Conservation (phyloP, 306 rosid genomes). For the Sicyos baderoa region DNA sequence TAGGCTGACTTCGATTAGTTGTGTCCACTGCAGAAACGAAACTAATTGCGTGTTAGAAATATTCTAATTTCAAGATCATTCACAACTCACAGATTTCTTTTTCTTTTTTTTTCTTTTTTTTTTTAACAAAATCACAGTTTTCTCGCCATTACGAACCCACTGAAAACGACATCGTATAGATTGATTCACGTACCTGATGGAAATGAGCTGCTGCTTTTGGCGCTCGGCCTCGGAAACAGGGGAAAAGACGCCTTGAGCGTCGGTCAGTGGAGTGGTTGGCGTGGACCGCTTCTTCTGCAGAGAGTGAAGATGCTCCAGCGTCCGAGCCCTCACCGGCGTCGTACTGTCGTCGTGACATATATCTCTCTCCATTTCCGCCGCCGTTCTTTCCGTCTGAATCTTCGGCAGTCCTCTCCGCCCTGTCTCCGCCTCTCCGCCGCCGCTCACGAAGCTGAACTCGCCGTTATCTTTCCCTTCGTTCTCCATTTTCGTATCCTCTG, state of each 20-base stretch:
- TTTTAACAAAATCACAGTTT: background rate
- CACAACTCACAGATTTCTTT: background rate
- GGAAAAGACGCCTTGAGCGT: constrained; percentile 26
- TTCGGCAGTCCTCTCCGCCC: constrained; percentile 38
- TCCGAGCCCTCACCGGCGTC: constrained; percentile 57
- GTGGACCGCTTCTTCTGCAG: constrained; percentile 64
- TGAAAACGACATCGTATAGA: background rate
- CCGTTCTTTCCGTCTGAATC: constrained; percentile 37
- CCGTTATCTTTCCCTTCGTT: constrained; percentile 33
- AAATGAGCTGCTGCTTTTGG: constrained; percentile 58
- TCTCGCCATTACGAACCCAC: background rate
- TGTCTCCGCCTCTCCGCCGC: constrained; percentile 5
- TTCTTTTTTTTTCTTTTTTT: too few species aligned
- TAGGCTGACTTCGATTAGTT: too few species aligned
- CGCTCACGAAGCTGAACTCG: constrained; percentile 28
- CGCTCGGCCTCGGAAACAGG: constrained; percentile 46
- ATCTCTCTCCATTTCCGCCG: constrained; percentile 26
- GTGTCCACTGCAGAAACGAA: too few species aligned
- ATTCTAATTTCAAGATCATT: background rate
- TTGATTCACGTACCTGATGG: constrained; percentile 46
- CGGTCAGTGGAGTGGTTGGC: constrained; percentile 60
- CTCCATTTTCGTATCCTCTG: constrained; percentile 1
- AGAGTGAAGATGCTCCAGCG: constrained; percentile 79
- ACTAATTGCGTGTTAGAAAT: background rate
- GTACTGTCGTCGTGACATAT: constrained; percentile 76